Conservation (phyloP, 1,139 yeast species). For the Sugiyamaella japonica region DNA sequence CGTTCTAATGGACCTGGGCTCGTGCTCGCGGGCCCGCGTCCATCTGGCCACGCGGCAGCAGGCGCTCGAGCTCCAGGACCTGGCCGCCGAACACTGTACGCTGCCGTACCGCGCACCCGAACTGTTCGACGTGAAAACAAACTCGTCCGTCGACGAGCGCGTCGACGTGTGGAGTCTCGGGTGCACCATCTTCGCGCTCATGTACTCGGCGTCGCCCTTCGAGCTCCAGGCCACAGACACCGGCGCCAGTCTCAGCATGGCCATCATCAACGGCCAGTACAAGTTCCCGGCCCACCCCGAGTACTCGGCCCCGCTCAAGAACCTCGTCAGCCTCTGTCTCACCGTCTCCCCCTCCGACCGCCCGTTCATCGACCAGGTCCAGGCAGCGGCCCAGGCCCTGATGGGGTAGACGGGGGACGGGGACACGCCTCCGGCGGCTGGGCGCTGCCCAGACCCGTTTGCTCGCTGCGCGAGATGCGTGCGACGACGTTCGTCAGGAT, state of each 20-base stretch:
- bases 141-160: conserved; percentile 61
- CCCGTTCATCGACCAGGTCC: conserved; percentile 61
- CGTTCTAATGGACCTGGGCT: conserved; percentile 81
- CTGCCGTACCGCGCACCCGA: conserved; percentile 91
- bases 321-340: conserved; percentile 59
- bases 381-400: conserved; percentile 30
- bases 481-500: no score
- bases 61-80: conserved; percentile 74
- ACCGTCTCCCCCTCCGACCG: conserved; percentile 58
- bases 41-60: conserved; percentile 60
- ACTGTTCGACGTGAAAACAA: conserved; percentile 70
- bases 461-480: conserved; percentile 1
- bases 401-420: background rate
- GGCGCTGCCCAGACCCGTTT: conserved; percentile 14
- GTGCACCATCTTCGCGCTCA: conserved; percentile 71
- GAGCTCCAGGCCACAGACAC: conserved; percentile 76
- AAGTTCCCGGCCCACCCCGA: conserved; percentile 57
- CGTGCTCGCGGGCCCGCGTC: conserved; percentile 65
- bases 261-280: conserved; percentile 71
- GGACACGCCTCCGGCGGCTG: conserved; percentile 5
- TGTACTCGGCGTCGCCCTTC: conserved; percentile 83
- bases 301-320: conserved; percentile 58
- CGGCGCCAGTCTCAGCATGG: conserved; percentile 80
- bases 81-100: conserved; percentile 84
- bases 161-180: conserved; percentile 93